phyloP scores from a whole-genome alignment of 2,329 filamentous ascomycete genomes.

The Aspergillus caelatus region DNA sequence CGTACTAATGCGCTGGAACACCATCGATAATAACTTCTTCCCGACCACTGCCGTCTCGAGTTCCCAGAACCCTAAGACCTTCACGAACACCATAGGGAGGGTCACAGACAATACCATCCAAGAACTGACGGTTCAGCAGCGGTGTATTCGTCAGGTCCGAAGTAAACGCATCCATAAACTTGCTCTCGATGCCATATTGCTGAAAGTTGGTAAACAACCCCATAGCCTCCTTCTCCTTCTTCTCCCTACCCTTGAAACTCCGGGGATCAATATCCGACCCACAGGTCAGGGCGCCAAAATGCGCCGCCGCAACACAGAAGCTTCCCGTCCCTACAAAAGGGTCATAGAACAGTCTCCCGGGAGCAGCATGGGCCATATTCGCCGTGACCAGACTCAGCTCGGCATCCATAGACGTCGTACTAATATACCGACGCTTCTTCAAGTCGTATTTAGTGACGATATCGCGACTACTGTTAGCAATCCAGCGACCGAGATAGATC shows the following conservation, averaged over 20 bases:
- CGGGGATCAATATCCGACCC: conserved; percentile 94
- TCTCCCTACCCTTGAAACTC: conserved; percentile 70
- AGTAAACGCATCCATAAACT: conserved; percentile 77
- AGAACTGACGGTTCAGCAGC: conserved; percentile 60
- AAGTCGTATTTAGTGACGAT: conserved; percentile 76
- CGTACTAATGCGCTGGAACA: conserved; percentile 68
- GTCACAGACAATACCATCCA: conserved; percentile 94
- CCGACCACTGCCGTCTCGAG: conserved; percentile 60
- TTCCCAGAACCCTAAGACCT: conserved; percentile 83
- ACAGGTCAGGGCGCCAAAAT: conserved; percentile 81
- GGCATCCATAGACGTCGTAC: conserved; percentile 95
- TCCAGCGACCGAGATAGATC: conserved; percentile 72
- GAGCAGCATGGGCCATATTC: conserved; percentile 80
- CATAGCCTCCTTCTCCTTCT: conserved; percentile 48
- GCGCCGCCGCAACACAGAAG: conserved; percentile 85
- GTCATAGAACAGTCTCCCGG: conserved; percentile 87
- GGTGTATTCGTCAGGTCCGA: conserved; percentile 89
- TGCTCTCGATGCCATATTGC: conserved; percentile 72
- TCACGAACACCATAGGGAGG: conserved; percentile 95
- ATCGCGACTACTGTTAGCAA: conserved; percentile 69
- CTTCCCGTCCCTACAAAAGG: conserved; percentile 95
- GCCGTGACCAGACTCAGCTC: conserved; percentile 89
- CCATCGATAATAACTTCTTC: conserved; percentile 69
- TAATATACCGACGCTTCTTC: conserved; percentile 92
- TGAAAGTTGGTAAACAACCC: conserved; percentile 72